Conservation (phyloP, 2,329 filamentous ascomycete genomes). For the Trichoderma pleuroti region DNA sequence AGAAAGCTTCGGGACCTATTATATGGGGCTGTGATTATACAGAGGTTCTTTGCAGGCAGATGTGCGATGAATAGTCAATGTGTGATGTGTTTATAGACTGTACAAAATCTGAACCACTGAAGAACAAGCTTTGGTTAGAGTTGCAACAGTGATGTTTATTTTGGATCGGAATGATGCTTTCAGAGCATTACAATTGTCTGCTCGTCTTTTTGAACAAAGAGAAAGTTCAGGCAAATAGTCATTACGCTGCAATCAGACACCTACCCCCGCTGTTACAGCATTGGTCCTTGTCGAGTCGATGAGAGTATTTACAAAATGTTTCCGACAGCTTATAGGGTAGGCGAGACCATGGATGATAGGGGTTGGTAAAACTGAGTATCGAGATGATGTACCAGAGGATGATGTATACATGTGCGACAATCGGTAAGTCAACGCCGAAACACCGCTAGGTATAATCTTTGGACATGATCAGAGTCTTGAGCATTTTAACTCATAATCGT, state of each 20-base stretch:
- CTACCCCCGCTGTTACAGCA: too few species aligned
- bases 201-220: background rate
- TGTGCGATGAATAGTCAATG: background rate
- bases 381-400: background rate
- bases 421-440: background rate
- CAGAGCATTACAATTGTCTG: too few species aligned
- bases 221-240: too few species aligned
- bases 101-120: background rate
- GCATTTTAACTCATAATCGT: background rate
- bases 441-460: too few species aligned
- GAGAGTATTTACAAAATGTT: too few species aligned
- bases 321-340: too few species aligned
- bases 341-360: too few species aligned
- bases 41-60: background rate
- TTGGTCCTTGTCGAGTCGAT: too few species aligned
- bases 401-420: background rate
- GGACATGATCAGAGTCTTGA: background rate
- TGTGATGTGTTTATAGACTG: background rate
- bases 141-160: too few species aligned
- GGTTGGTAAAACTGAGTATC: background rate
- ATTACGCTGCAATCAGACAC: too few species aligned
- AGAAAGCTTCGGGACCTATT: background rate
- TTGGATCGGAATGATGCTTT: too few species aligned
- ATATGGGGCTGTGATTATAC: background rate
- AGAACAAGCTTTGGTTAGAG: background rate